A percentile compares a stretch with the other conserved stretches of the same genome.
phyloP scores from a whole-genome alignment of 2,329 filamentous ascomycete genomes.

The Rhexocercosporidium sp. region DNA sequence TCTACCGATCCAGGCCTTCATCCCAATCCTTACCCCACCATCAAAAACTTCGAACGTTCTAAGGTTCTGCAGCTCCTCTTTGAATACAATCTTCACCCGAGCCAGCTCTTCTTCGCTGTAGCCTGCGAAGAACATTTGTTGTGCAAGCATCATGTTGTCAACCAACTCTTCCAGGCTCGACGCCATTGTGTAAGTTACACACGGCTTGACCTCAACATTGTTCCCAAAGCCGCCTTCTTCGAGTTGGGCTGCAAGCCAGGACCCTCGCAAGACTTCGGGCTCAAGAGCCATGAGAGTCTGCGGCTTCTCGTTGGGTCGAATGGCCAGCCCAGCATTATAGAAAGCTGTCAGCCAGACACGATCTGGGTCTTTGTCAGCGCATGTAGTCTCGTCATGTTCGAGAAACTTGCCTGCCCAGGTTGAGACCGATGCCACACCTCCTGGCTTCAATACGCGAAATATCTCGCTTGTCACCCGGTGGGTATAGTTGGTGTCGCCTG shows the following conservation, averaged over 20 bases:
- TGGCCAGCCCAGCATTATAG: not conserved
- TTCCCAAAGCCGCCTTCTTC: conserved; percentile 25
- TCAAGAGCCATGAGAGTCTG: conserved; percentile 8
- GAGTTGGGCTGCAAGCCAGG: conserved; percentile 20
- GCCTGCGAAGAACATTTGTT: conserved; percentile 20
- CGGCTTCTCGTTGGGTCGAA: conserved; percentile 18
- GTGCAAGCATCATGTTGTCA: conserved; percentile 25
- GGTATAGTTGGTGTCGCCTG: conserved; percentile 61
- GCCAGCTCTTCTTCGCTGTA: conserved; percentile 19
- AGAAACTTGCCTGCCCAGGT: conserved; percentile 19
- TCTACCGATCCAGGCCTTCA: conserved; percentile 26
- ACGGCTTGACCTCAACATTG: conserved; percentile 19
- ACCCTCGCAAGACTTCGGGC: conserved; percentile 15
- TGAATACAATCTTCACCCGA: conserved; percentile 5
- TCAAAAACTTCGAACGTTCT: conserved; percentile 21
- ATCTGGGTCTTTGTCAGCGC: conserved; percentile 17
- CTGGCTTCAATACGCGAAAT: conserved; percentile 18
- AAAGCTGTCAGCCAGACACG: conserved; percentile 21
- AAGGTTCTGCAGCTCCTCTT: conserved; percentile 21
- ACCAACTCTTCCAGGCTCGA: conserved; percentile 19
- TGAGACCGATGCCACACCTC: conserved; percentile 18
- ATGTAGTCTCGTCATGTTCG: not conserved
- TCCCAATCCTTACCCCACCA: conserved; percentile 21
- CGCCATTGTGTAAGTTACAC: conserved; percentile 19
- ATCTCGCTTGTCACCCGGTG: conserved; percentile 13